A percentile compares a stretch with the other conserved stretches of the same genome.
These are phyloP conservation scores for Bolboschoenus planiculmis DNA, from an alignment of 176 grass and related monocot genomes.

Conservation along the genomic window DNA sequence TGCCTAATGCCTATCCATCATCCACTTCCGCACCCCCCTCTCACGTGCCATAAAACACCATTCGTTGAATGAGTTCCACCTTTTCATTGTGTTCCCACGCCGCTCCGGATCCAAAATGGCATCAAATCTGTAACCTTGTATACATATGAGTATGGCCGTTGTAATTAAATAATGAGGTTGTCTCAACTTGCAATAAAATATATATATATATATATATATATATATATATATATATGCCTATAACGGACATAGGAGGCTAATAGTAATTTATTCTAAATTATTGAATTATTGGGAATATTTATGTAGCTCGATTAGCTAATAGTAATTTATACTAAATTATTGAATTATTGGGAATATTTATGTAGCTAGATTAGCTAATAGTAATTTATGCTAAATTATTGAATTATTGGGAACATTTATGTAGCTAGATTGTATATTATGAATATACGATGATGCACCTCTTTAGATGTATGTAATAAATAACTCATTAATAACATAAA, in stretches of 20 bases:
- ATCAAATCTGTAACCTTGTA: background rate
- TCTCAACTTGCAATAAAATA: background rate
- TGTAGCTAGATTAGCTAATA: too few species aligned
- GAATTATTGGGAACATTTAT: background rate
- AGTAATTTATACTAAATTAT: background rate
- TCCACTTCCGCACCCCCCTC: background rate
- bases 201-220: too few species aligned
- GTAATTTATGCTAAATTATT: background rate
- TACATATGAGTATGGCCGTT: too few species aligned
- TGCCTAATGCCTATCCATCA: background rate
- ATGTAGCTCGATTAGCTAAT: too few species aligned
- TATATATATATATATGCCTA: background rate
- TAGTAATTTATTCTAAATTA: background rate
- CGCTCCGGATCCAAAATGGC: background rate
- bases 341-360: background rate
- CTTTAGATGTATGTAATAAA: background rate
- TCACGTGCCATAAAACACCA: background rate
- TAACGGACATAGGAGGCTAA: background rate
- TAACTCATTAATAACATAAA: background rate
- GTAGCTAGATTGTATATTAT: too few species aligned
- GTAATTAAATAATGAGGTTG: background rate
- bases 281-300: background rate
- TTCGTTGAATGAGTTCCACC: background rate
- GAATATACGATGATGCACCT: background rate
- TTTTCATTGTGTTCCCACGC: constrained; percentile 4